Conservation (phyloP, 2,329 filamentous ascomycete genomes). For the Gaeumannomyces tritici region DNA sequence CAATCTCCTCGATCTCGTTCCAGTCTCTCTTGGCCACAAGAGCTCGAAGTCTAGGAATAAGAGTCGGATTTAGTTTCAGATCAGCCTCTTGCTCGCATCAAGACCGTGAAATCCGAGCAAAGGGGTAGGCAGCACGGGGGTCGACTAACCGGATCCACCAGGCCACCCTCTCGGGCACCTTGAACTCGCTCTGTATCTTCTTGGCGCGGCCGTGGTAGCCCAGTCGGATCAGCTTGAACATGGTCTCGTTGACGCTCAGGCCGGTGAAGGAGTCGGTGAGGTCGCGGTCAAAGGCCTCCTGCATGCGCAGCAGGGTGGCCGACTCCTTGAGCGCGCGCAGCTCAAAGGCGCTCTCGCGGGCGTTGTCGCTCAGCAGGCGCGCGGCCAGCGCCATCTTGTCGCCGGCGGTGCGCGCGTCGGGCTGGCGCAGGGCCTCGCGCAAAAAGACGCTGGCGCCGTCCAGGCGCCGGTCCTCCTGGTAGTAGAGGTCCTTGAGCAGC, state of each 20-base stretch:
- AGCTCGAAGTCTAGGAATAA: slow-evolving; percentile 58
- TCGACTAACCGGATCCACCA: slow-evolving; percentile 66
- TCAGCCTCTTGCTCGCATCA: not conserved
- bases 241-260: slow-evolving; percentile 80
- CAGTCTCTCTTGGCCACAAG: slow-evolving; percentile 86
- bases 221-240: slow-evolving; percentile 76
- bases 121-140: slow-evolving; percentile 4
- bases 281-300: slow-evolving; percentile 80
- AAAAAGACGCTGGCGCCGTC: slow-evolving; percentile 86
- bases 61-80: not conserved
- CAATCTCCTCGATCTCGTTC: slow-evolving; percentile 82
- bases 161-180: slow-evolving; percentile 78
- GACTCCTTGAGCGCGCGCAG: slow-evolving; percentile 71
- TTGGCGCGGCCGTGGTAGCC: slow-evolving; percentile 78
- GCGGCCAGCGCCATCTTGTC: slow-evolving; percentile 86
- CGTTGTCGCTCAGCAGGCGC: slow-evolving; percentile 68
- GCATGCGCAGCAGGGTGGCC: slow-evolving; percentile 68
- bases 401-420: slow-evolving; percentile 56
- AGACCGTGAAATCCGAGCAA: not conserved
- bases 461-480: slow-evolving; percentile 85
- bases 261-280: slow-evolving; percentile 69
- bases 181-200: slow-evolving; percentile 87
- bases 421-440: slow-evolving; percentile 69
- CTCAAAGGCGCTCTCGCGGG: slow-evolving; percentile 69
- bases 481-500: slow-evolving; percentile 89